Evolutionary conservation across 2,329 filamentous ascomycete species (phyloP), one percentile per base, ranked within the genome.

Genomic region (Exserohilum rostratum): DNA sequence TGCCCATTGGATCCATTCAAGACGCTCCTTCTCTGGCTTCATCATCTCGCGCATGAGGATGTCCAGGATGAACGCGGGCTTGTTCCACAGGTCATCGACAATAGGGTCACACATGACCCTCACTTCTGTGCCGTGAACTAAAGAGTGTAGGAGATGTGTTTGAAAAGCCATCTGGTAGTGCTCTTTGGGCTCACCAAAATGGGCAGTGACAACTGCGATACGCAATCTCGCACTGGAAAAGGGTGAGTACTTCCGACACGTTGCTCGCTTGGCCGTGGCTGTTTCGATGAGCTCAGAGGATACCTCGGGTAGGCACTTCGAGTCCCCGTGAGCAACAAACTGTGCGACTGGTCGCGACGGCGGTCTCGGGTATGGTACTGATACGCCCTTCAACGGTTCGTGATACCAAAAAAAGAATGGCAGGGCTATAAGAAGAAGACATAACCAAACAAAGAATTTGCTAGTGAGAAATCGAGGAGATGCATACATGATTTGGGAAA

Each of bases 1-100:
- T 1, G 76, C 71, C 76, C 77, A 79, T 58, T 78, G 67, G 5
- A 79, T 64, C 77, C 77, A 79, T 46, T 79, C 72, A 11, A 79
- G 61, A 5, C 77, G 66, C 47, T 78, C 68, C 18, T 62, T 66
- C 11, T 70, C 67, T 0, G 76, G 74, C 55, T 77, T 77, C 7
- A 70, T 50, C 53, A 77, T 68, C 57, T 46, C 62, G 13, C 44
- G 43, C 44, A 78, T 65, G 9, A 79, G 61, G 5, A 79, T 60
- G 10, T 71, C 69, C 9, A 79, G 65, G 29, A 80, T 75, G 55
- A 79, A 79, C 2, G 76, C 79, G 2, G 73, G 72, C 49, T 80
- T 80, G 43, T 73, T 77, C 78, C 78, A 80, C 5, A 77, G 68
- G 34, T 77, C 74, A 44, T 78, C 76, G 13, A 80, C 63, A 1